These are phyloP conservation scores for Microcyclospora pomicola DNA, from an alignment of 2,329 filamentous ascomycete genomes.

Conservation along the genomic window DNA sequence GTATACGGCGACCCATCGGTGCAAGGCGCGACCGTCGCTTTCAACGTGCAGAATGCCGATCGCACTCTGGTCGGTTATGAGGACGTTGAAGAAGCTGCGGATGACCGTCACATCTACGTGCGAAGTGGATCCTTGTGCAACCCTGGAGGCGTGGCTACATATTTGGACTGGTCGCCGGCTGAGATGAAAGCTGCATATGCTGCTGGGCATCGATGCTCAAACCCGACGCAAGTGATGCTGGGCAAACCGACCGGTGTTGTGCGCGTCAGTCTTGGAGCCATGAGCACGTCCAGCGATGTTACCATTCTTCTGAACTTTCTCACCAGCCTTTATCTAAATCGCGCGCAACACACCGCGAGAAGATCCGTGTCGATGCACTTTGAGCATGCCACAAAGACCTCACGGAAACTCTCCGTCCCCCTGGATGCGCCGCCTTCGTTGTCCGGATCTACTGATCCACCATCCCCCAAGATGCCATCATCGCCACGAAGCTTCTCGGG, in stretches of 20 bases:
- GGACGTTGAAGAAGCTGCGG: constrained; percentile 45
- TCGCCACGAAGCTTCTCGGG: not conserved
- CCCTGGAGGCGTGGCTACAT: constrained; percentile 36
- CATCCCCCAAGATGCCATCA: not conserved
- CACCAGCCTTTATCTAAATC: constrained; percentile 18
- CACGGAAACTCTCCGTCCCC: too few species aligned
- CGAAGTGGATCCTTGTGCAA: constrained; percentile 46
- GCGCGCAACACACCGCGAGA: not conserved
- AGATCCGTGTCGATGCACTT: not conserved
- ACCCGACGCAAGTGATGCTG: constrained; percentile 39
- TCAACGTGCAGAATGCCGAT: constrained; percentile 44
- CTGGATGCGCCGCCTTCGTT: not conserved
- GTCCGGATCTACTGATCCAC: not conserved
- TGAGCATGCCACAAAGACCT: not conserved
- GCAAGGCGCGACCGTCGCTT: constrained; percentile 50
- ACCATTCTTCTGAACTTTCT: constrained; percentile 44
- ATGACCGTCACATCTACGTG: constrained; percentile 43
- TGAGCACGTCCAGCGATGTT: constrained; percentile 45
- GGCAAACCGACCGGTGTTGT: constrained; percentile 47
- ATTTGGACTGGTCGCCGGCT: constrained; percentile 37
- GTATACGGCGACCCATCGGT: constrained; percentile 38
- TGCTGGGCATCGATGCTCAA: constrained; percentile 44
- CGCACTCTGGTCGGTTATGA: constrained; percentile 43
- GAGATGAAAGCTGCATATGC: constrained; percentile 43
- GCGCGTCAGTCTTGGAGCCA: constrained; percentile 46